These are phyloP conservation scores for Pulveroboletus sp. DNA, from an alignment of 768 basidiomycete species.

Conservation along the genomic window DNA sequence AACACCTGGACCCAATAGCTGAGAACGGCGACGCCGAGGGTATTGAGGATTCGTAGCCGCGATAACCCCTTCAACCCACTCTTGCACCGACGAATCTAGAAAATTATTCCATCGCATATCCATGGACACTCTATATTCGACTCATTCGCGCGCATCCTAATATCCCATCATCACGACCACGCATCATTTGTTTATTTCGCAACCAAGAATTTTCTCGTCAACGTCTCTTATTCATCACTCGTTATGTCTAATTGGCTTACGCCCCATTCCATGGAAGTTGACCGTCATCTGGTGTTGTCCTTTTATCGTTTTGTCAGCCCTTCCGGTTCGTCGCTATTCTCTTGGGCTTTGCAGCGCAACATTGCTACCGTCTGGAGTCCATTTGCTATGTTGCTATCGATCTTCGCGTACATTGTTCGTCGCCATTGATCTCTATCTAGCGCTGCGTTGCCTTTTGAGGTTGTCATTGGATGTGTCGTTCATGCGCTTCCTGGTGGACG, in stretches of 20 bases:
- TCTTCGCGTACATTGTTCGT: constrained; percentile 15
- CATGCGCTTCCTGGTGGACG: constrained; percentile 5
- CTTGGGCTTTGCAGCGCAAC: constrained; percentile 10
- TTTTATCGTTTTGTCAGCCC: constrained; percentile 21
- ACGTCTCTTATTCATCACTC: constrained; percentile 12
- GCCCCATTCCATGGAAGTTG: constrained; percentile 6
- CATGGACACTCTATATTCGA: constrained; percentile 25
- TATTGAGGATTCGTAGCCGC: constrained; percentile 16
- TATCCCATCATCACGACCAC: constrained; percentile 16
- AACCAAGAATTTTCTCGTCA: constrained; percentile 23
- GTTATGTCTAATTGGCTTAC: constrained; percentile 22
- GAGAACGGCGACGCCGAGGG: constrained; percentile 9
- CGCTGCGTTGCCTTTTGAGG: constrained; percentile 10
- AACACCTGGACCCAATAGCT: constrained; percentile 10
- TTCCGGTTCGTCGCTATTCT: not conserved
- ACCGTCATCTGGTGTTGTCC: constrained; percentile 3
- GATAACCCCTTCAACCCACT: not conserved
- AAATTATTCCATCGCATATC: constrained; percentile 21
- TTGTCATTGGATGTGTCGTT: constrained; percentile 15
- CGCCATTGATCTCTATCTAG: constrained; percentile 16
- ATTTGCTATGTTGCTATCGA: constrained; percentile 25
- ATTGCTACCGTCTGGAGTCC: constrained; percentile 15
- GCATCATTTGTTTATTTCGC: constrained; percentile 28
- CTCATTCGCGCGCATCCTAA: constrained; percentile 20
- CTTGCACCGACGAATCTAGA: constrained; percentile 13